phyloP scores from a whole-genome alignment of 352 stramenopile genomes.

The Peronospora tabacina region DNA sequence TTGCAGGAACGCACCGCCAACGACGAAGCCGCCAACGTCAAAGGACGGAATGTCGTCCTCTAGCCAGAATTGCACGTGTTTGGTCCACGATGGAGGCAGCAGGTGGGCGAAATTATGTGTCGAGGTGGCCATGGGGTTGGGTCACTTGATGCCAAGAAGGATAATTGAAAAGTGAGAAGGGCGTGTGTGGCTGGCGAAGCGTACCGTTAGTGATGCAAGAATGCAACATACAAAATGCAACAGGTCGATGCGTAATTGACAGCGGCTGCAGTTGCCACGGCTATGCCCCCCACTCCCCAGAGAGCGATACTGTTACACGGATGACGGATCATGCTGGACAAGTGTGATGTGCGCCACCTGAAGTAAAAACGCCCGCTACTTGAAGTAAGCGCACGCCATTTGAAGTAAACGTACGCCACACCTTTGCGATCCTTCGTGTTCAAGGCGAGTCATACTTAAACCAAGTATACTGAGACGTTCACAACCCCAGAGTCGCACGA shows the following conservation, averaged over 20 bases:
- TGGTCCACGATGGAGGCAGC: slow-evolving; percentile 74
- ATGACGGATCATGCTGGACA: background rate
- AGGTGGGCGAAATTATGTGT: slow-evolving; percentile 45
- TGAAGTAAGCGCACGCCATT: too few species aligned
- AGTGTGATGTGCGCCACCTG: background rate
- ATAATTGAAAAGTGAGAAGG: background rate
- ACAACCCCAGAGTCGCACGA: slow-evolving; percentile 16
- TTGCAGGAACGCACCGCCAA: slow-evolving; percentile 54
- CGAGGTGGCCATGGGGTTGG: slow-evolving; percentile 23
- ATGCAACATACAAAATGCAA: slow-evolving; percentile 6
- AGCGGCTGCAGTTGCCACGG: slow-evolving; percentile 1
- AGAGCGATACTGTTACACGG: background rate
- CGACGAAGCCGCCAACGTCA: slow-evolving; percentile 97
- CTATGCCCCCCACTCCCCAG: too few species aligned
- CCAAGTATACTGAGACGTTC: slow-evolving; percentile 10
- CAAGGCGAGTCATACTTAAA: slow-evolving; percentile 15
- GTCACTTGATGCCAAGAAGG: slow-evolving; percentile 2
- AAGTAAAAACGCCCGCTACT: too few species aligned
- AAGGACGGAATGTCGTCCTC: slow-evolving; percentile 95
- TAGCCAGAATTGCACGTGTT: slow-evolving; percentile 90
- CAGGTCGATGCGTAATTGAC: slow-evolving; percentile 2
- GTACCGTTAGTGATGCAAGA: background rate
- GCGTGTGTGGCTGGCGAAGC: background rate
- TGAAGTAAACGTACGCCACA: slow-evolving; percentile 12
- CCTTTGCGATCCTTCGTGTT: slow-evolving; percentile 23